Percentiles rank a stretch among this genome's conserved stretches.
Evolutionary conservation across 805 yeast genomes (phyloP).

Genomic region (Lipomyces anomalus): DNA sequence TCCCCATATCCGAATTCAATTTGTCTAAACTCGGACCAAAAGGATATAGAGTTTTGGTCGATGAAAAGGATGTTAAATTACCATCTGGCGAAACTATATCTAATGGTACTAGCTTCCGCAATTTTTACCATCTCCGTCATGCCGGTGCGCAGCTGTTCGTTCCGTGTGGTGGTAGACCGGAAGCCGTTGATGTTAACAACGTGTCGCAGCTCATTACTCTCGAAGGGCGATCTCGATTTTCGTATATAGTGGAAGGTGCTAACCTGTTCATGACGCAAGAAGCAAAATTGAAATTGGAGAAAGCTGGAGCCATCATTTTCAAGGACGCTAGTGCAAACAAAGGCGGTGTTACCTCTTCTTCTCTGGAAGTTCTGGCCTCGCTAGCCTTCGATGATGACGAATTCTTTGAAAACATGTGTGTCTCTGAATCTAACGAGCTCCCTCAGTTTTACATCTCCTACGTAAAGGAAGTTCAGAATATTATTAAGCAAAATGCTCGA

Average conservation of each 20-base stretch:
- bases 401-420: slow-evolving; percentile 75
- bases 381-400: slow-evolving; percentile 81
- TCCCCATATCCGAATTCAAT: slow-evolving; percentile 68
- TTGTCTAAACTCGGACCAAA: slow-evolving; percentile 55
- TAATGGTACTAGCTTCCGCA: slow-evolving; percentile 86
- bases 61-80: slow-evolving; percentile 69
- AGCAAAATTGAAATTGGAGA: slow-evolving; percentile 80
- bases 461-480: slow-evolving; percentile 74
- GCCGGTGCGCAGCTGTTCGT: slow-evolving; percentile 73
- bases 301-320: slow-evolving; percentile 78
- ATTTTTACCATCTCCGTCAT: slow-evolving; percentile 78
- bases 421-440: slow-evolving; percentile 44
- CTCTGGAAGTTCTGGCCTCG: slow-evolving; percentile 91
- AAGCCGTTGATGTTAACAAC: slow-evolving; percentile 83
- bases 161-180: slow-evolving; percentile 99
- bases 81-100: slow-evolving; percentile 73
- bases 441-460: slow-evolving; percentile 79
- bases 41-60: slow-evolving; percentile 81
- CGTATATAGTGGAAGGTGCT: slow-evolving; percentile 95
- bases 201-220: slow-evolving; percentile 68
- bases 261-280: slow-evolving; percentile 91
- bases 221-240: slow-evolving; percentile 69
- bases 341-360: slow-evolving; percentile 98
- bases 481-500: slow-evolving; percentile 70
- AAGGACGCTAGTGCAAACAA: slow-evolving; percentile 97